Evolutionary conservation across 78 protist genomes (phyloP), one percentile per base, ranked within the genome.

Genomic region (Isochrysis galbana): DNA sequence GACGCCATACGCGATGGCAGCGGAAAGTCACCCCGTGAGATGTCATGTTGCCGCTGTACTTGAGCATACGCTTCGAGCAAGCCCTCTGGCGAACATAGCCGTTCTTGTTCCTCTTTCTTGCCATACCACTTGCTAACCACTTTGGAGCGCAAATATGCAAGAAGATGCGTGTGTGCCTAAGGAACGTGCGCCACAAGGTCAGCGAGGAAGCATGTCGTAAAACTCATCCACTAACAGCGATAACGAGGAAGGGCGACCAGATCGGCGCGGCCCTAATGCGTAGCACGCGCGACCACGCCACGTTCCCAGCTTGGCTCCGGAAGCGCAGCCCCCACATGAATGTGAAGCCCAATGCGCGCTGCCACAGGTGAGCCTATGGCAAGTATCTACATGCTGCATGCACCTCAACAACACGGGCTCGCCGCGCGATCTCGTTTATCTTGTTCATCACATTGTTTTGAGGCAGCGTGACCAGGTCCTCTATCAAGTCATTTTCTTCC

Each of bases 371-470:
- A n/a, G n/a, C n/a, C n/a, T n/a, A n/a, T n/a, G n/a, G n/a, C n/a
- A n/a, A n/a, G n/a, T n/a, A n/a, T n/a, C n/a, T n/a, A n/a, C n/a
- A n/a, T n/a, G n/a, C n/a, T n/a, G n/a, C n/a, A n/a, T n/a, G n/a
- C n/a, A n/a, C 97, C 42, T 91, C 72, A 3, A 91, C 97, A 3
- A 72, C 29, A 34, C 97, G 55, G 88, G 98, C 95, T 29, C 97
- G 93, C 39, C 96, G 96, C 69, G 96, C 98, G 19, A 97, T 86
- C 45, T 95, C 97, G 87, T 97, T 97, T 32, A 97, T 90, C 70
- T 74, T 61, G 83, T 4, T 10, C 39, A 48, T 77, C 32, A 96
- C 94, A 38, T 95, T 74, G 51, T 94, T 70, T 44, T 92, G 87
- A 14, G 97, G 96, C 34, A 97, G 77, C 2, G 87, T 7, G 26